Evolutionary conservation across 306 rosid species (phyloP).

Genomic region (Cercis canadensis): DNA sequence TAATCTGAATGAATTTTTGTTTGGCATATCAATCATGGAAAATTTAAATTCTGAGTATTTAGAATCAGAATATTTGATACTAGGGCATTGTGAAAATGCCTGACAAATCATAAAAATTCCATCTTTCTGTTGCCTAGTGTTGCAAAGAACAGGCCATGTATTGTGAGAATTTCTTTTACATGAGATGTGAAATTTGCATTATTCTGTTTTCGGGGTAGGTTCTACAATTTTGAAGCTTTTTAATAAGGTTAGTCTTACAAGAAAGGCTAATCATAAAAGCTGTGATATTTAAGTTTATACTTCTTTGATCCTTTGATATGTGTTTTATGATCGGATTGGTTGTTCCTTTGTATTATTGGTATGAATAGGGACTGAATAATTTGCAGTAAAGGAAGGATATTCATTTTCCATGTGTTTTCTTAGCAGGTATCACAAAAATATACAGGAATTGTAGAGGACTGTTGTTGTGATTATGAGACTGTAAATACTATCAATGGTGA

Average conservation of each 20-base stretch:
- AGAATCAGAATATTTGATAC: too few species aligned
- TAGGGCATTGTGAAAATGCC: too few species aligned
- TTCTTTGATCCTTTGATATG: neutral
- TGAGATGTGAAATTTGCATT: neutral
- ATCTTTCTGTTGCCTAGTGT: too few species aligned
- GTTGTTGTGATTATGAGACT: constrained; percentile 48
- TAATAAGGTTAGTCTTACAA: neutral
- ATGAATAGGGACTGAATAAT: neutral
- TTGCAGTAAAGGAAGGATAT: neutral
- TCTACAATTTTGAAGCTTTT: too few species aligned
- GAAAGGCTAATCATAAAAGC: neutral
- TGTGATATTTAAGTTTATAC: neutral
- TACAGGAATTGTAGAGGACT: constrained; percentile 46
- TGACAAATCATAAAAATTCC: too few species aligned
- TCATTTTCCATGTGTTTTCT: neutral
- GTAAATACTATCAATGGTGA: constrained; percentile 39
- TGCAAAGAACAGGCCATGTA: too few species aligned
- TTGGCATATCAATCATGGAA: too few species aligned
- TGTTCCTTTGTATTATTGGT: neutral
- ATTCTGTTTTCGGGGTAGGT: too few species aligned
- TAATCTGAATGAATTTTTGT: too few species aligned
- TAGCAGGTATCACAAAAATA: constrained; percentile 19
- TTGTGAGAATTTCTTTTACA: too few species aligned
- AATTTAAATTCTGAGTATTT: too few species aligned
- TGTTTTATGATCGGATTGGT: neutral